phyloP scores from a whole-genome alignment of 2,329 filamentous ascomycete genomes.

The Fusarium sp. region DNA sequence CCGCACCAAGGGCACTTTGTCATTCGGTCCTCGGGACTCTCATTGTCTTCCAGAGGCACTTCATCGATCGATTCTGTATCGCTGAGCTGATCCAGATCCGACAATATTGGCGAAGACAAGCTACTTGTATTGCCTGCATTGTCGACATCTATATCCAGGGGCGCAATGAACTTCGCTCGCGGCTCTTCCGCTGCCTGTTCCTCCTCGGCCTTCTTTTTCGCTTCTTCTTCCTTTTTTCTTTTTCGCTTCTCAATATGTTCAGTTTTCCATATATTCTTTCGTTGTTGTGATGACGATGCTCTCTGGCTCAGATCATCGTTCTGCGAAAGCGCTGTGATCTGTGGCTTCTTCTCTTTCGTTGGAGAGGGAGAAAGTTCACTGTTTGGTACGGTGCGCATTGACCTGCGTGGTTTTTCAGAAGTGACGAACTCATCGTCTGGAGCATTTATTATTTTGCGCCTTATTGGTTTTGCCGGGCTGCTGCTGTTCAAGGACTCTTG shows the following conservation, averaged over 20 bases:
- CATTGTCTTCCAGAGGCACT: slow-evolving; percentile 11
- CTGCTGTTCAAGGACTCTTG: slow-evolving; percentile 21
- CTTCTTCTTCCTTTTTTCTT: background rate
- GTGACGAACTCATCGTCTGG: slow-evolving; percentile 25
- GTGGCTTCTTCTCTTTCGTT: slow-evolving; percentile 8
- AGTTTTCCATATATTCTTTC: slow-evolving; percentile 1
- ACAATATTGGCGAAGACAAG: slow-evolving; percentile 25
- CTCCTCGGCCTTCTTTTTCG: slow-evolving; percentile 1
- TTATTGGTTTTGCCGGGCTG: slow-evolving; percentile 25
- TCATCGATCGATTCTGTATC: slow-evolving; percentile 15
- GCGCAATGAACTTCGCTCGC: slow-evolving; percentile 22
- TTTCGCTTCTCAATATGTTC: background rate
- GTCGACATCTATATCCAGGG: slow-evolving; percentile 20
- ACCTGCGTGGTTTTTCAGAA: slow-evolving; percentile 20
- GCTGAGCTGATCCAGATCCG: slow-evolving; percentile 30
- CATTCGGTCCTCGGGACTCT: slow-evolving; percentile 7
- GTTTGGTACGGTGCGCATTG: slow-evolving; percentile 4
- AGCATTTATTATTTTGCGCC: slow-evolving; percentile 8
- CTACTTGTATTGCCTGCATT: background rate
- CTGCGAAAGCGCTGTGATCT: slow-evolving; percentile 22
- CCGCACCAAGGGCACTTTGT: slow-evolving; percentile 75
- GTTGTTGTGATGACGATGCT: slow-evolving; percentile 15
- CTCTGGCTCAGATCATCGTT: background rate
- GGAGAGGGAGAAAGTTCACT: slow-evolving; percentile 29
- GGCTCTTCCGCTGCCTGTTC: slow-evolving; percentile 3